A percentile compares a stretch with the other conserved stretches of the same genome.
phyloP scores from a whole-genome alignment of 768 basidiomycete species.

The Mycena albidolilacea region DNA sequence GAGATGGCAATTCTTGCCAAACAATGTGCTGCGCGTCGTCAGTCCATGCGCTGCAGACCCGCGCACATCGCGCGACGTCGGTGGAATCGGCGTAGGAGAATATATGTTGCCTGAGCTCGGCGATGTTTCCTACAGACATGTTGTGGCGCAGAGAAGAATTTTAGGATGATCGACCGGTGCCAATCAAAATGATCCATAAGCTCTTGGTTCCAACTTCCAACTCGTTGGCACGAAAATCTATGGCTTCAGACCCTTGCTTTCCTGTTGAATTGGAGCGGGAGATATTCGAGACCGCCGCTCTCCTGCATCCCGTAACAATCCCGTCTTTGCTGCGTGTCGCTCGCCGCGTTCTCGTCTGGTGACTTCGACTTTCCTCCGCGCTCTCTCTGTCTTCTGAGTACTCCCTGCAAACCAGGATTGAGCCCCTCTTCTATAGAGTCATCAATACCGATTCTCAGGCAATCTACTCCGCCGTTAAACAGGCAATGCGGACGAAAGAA shows the following conservation, averaged over 20 bases:
- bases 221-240: background rate
- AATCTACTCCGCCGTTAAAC: background rate
- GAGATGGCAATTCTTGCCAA: slow-evolving; percentile 12
- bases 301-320: background rate
- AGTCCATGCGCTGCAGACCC: slow-evolving; percentile 7
- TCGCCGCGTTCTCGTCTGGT: background rate
- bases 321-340: background rate
- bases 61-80: slow-evolving; percentile 17
- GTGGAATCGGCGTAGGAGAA: background rate
- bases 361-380: background rate
- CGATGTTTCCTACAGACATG: slow-evolving; percentile 1
- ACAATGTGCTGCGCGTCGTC: slow-evolving; percentile 5
- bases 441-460: background rate
- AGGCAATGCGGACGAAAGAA: slow-evolving; percentile 20
- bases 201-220: too few relatives aligned
- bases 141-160: too few relatives aligned
- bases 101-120: slow-evolving; percentile 1
- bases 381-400: background rate
- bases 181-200: too few relatives aligned
- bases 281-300: background rate
- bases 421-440: slow-evolving; percentile 31
- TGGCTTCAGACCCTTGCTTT: background rate
- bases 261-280: background rate
- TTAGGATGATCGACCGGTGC: too few relatives aligned
- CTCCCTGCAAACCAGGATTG: slow-evolving; percentile 17